Conservation (phyloP, 306 rosid species). For the Malus asiatica region DNA sequence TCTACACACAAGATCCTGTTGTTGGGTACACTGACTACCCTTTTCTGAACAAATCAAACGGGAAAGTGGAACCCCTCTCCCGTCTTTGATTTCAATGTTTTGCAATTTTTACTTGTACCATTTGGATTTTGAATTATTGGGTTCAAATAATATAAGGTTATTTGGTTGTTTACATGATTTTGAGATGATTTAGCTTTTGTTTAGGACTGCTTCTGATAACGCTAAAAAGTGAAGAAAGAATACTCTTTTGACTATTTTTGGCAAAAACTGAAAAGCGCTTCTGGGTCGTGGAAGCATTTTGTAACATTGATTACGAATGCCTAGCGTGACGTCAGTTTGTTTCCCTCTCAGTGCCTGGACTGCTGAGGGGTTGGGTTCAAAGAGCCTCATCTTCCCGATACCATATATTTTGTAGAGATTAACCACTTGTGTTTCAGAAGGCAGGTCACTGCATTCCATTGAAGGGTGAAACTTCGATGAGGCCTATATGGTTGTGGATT, state of each 20-base stretch:
- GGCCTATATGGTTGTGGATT: not conserved
- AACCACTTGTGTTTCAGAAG: conserved; percentile 11
- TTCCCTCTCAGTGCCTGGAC: conserved; percentile 15
- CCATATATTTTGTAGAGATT: conserved; percentile 8
- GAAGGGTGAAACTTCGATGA: not conserved
- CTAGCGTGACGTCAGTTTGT: not conserved
- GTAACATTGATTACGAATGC: not conserved
- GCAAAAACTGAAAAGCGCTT: not conserved
- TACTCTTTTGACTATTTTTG: too few relatives aligned
- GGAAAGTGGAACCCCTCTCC: conserved; percentile 10
- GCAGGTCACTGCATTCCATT: conserved; percentile 11
- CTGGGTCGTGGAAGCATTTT: not conserved
- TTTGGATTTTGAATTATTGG: not conserved
- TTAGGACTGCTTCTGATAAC: not conserved
- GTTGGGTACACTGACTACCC: conserved; percentile 83
- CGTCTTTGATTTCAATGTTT: conserved; percentile 42
- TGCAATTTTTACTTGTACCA: not conserved
- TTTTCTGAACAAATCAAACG: conserved; percentile 29
- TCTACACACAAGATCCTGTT: conserved; percentile 78
- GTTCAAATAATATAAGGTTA: not conserved
- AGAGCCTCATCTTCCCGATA: conserved; percentile 22
- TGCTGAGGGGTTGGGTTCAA: conserved; percentile 5
- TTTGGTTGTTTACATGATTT: not conserved
- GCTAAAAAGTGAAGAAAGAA: too few relatives aligned
- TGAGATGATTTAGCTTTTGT: not conserved